Base-by-base conservation (phyloP, 1,139 yeast species). In the Blastobotrys elegans region DNA sequence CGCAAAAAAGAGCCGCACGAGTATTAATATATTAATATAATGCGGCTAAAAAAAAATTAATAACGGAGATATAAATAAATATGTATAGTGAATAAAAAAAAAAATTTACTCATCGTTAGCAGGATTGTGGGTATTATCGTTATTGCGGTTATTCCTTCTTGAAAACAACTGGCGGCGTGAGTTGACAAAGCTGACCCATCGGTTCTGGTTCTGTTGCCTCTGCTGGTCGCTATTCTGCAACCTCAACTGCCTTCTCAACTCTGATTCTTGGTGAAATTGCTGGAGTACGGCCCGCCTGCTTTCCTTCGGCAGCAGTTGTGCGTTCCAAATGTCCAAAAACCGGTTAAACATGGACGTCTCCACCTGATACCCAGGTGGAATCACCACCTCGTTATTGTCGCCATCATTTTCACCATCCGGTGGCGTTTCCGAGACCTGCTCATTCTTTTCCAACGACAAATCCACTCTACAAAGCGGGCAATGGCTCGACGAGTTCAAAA, bases 401-500 rank as follows among this genome's bases (percentile, higher is more conserved):
- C n/a, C 14, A n/a, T 20, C 3, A 24, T 37, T 30, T 18, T 27
- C 46, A n/a, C 30, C 46, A 44, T 51, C 50, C 21, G 63, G 64
- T 1, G 59, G 62, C 3, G 38, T 50, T n/a, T 56, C 58, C 1
- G 60, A 53, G 7, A 61, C 55, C 4, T 53, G 59, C 33, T 55
- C 65, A 17, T 60, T 54, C 4, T 52, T 46, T 8, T 53, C 52
- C 18, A 62, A 44, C 30, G 57, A 55, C 43, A 68, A 49, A 47
- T 85, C 94, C 35, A 87, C 74, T 54, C 88, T 81, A 66, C 95
- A 86, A 72, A 83, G 77, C 7, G 95, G 95, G 62, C 95, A 86
- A 57, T 87, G 84, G 0, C 88, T 87, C 47, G 87, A 75, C 51
- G 89, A 69, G 56, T 77, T 78, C 2, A 79, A 79, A 35, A 86